Evolutionary conservation across 768 basidiomycete genomes (phyloP).

Genomic region (Rhodocollybia butyracea): DNA sequence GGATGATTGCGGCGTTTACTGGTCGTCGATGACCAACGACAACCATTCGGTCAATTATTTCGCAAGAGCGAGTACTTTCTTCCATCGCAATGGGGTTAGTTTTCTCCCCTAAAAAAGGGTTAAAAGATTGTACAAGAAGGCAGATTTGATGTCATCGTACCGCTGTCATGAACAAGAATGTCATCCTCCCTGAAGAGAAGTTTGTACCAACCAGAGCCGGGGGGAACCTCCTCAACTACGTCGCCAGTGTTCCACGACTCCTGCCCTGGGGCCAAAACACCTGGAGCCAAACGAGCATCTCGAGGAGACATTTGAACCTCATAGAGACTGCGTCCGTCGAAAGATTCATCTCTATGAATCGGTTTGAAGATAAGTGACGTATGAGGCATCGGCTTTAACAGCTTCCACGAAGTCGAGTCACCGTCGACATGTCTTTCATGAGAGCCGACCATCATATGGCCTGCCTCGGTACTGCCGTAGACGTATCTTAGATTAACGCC

Average conservation of each 20-base stretch:
- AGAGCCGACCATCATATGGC: conserved; percentile 12
- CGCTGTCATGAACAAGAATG: conserved; percentile 13
- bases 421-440: conserved; percentile 5
- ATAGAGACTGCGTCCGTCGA: background rate
- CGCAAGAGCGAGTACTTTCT: conserved; percentile 4
- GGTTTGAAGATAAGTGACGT: conserved; percentile 12
- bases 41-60: conserved; percentile 6
- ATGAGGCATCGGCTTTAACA: conserved; percentile 11
- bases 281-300: conserved; percentile 8
- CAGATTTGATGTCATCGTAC: background rate
- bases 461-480: conserved; percentile 12
- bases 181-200: conserved; percentile 12
- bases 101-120: conserved; percentile 9
- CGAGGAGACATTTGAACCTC: conserved; percentile 7
- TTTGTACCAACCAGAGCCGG: conserved; percentile 12
- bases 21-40: conserved; percentile 12
- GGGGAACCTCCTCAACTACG: conserved; percentile 10
- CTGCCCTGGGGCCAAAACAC: background rate
- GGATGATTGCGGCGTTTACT: conserved; percentile 11
- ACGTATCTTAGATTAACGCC: conserved; percentile 11
- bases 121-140: background rate
- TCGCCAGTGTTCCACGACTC: conserved; percentile 14
- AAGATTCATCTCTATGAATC: background rate
- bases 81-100: conserved; percentile 14
- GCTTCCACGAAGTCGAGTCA: conserved; percentile 6